These are phyloP conservation scores for Pseudozyma thailandica DNA, from an alignment of 1,284 basidiomycete genomes.

Conservation along the genomic window DNA sequence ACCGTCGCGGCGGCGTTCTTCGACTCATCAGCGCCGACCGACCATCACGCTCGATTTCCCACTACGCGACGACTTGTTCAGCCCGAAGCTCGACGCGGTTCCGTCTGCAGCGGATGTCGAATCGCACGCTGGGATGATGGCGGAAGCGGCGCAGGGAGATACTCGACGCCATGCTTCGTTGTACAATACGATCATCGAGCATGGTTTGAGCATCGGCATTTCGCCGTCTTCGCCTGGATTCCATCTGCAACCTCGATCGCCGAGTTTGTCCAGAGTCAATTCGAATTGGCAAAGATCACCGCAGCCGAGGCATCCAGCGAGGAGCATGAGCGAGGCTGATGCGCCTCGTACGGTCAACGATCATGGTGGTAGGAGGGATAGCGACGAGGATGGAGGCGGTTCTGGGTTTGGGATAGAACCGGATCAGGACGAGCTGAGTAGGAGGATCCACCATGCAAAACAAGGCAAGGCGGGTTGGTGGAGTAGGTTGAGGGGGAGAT, in stretches of 20 bases:
- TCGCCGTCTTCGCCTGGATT: conserved; percentile 65
- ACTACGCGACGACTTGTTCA: conserved; percentile 35
- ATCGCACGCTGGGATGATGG: not conserved
- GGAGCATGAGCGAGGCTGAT: conserved; percentile 5
- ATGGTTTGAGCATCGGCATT: conserved; percentile 63
- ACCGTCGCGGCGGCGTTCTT: conserved; percentile 14
- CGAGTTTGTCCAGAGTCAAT: conserved; percentile 14
- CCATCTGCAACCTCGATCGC: conserved; percentile 54
- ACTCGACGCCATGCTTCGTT: conserved; percentile 27
- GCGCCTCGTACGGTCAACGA: not conserved
- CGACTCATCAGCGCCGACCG: conserved; percentile 19
- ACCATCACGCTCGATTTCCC: conserved; percentile 55
- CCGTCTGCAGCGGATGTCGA: conserved; percentile 14
- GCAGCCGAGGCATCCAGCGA: conserved; percentile 15
- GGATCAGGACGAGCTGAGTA: conserved; percentile 30
- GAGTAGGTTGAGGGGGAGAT: conserved; percentile 9
- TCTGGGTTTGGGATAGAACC: conserved; percentile 27
- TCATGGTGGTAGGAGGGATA: not conserved
- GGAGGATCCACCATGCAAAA: conserved; percentile 19
- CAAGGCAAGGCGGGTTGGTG: conserved; percentile 16
- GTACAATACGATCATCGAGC: conserved; percentile 57
- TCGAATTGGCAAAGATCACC: conserved; percentile 17
- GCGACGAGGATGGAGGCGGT: conserved; percentile 2
- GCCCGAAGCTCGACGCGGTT: conserved; percentile 15
- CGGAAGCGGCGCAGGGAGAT: not conserved